Percentiles rank a stretch among this genome's conserved stretches.
Evolutionary conservation across 2,329 filamentous ascomycete species (phyloP).

Genomic region (Calonectria hongkongensis): DNA sequence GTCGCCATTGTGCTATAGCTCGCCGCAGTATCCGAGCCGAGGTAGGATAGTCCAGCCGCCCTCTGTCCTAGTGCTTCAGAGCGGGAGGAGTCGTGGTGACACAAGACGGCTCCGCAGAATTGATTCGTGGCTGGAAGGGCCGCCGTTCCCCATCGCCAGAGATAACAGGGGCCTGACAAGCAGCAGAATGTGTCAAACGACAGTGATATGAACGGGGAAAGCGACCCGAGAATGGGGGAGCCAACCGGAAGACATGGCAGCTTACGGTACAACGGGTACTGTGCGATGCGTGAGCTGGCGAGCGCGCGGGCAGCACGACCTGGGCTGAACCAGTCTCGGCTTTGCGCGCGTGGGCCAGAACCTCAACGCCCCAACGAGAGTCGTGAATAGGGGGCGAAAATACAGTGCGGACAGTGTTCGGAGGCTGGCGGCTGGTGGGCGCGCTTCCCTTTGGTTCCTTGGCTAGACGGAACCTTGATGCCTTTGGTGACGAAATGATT

Average conservation of each 20-base stretch:
- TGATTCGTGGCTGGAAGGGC: constrained; percentile 21
- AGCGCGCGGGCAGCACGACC: constrained; percentile 1
- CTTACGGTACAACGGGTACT: constrained; percentile 28
- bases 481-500: constrained; percentile 22
- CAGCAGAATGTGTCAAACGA: constrained; percentile 16
- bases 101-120: constrained; percentile 11
- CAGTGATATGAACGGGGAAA: constrained; percentile 23
- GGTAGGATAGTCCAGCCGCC: neutral
- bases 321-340: constrained; percentile 8
- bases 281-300: constrained; percentile 10
- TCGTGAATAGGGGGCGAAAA: constrained; percentile 6
- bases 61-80: constrained; percentile 4
- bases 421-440: constrained; percentile 10
- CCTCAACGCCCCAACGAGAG: constrained; percentile 13
- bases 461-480: constrained; percentile 26
- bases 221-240: constrained; percentile 30
- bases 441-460: constrained; percentile 24
- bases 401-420: constrained; percentile 30
- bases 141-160: constrained; percentile 20
- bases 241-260: constrained; percentile 38
- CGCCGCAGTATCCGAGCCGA: constrained; percentile 20
- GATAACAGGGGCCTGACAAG: constrained; percentile 16
- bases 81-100: constrained; percentile 19
- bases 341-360: constrained; percentile 25
- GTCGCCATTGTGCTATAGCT: constrained; percentile 5